A percentile compares a stretch with the other conserved stretches of the same genome.
Conservation (phyloP, 225 moss, liverwort and hornwort species). For the Lunularia cruciata region DNA sequence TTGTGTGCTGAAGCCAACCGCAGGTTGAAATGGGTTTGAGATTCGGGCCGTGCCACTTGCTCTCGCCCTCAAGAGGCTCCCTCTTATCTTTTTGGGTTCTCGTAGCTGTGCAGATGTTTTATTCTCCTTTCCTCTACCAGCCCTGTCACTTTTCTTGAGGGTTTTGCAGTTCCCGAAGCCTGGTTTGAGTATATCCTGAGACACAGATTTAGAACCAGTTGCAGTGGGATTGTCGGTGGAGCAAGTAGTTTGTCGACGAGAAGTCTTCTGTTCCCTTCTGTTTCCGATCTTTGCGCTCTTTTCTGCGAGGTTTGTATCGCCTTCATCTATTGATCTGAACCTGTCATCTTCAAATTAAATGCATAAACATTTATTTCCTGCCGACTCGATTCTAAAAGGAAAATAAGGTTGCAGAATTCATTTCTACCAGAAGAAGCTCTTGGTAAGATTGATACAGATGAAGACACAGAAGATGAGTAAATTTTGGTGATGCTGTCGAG, state of each 20-base stretch:
- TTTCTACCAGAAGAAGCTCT: too few relatives aligned
- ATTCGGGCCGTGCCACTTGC: not conserved
- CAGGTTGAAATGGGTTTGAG: not conserved
- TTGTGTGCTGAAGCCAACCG: not conserved
- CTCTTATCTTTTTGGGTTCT: not conserved
- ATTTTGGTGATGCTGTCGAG: too few relatives aligned
- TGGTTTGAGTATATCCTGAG: not conserved
- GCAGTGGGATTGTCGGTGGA: not conserved
- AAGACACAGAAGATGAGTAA: too few relatives aligned
- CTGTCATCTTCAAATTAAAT: constrained; percentile 34
- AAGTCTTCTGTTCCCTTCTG: too few relatives aligned
- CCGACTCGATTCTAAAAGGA: too few relatives aligned
- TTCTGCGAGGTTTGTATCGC: constrained; percentile 12
- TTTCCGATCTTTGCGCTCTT: not conserved
- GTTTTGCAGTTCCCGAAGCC: not conserved
- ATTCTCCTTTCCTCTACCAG: constrained; percentile 25
- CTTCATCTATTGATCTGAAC: constrained; percentile 26
- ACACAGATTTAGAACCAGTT: constrained; percentile 1
- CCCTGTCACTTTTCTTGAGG: not conserved
- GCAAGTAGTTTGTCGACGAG: not conserved
- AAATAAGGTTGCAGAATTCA: too few relatives aligned
- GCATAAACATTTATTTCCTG: not conserved
- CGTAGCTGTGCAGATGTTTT: not conserved
- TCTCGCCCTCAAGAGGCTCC: not conserved
- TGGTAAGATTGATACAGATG: too few relatives aligned